Base-by-base conservation (phyloP, 2,329 filamentous ascomycete species). In the Colletotrichum tofieldiae region DNA sequence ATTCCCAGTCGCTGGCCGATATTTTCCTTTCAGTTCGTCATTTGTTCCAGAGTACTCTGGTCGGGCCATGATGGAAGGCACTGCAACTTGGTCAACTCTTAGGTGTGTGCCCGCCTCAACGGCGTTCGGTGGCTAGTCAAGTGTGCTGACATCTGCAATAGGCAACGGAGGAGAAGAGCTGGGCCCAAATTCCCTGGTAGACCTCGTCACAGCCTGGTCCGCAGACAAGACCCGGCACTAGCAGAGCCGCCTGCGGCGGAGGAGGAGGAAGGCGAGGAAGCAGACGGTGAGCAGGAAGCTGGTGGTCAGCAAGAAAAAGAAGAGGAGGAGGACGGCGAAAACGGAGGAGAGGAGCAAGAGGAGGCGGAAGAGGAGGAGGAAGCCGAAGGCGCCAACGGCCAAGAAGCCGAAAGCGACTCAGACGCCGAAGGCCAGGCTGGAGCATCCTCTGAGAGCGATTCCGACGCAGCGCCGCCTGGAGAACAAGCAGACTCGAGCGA, bases 121-220 rank as follows among this genome's bases (percentile, higher is more conserved):
- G 32, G 37, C 35, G 12, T 2, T 35, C 12, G 23, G 5, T 1
- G 12, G 12, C 18, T 12, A 3, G 5, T 20, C 18, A 8, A 26
- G 43, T 11, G 18, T 58, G 43, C 56, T 71, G 18, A 71, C 47
- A 20, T 9, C 1, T 18, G 5, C 9, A 2, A 26, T 6, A 72
- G 70, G 32, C 65, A 70, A 49, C 59, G 65, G 23, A 65, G 70
- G 60, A 65, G 70, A 29, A 63, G 68, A 43, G 11, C 47, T 26
- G 70, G 45, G 16, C 47, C 54, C 7, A 69, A 32, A 35, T 72
- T 72, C 35, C 52, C 70, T 5, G 70, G 70, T 4, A 72, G 70
- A 11, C 70, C 59, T 9, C 70, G 70, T 14, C 70, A 72, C 54
- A 70, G 64, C 54, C 26, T 72, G 1, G 32, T 41, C 47, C 70